These are phyloP conservation scores for Arthrocladium fulminans DNA, from an alignment of 2,329 filamentous ascomycete species.

Conservation along the genomic window DNA sequence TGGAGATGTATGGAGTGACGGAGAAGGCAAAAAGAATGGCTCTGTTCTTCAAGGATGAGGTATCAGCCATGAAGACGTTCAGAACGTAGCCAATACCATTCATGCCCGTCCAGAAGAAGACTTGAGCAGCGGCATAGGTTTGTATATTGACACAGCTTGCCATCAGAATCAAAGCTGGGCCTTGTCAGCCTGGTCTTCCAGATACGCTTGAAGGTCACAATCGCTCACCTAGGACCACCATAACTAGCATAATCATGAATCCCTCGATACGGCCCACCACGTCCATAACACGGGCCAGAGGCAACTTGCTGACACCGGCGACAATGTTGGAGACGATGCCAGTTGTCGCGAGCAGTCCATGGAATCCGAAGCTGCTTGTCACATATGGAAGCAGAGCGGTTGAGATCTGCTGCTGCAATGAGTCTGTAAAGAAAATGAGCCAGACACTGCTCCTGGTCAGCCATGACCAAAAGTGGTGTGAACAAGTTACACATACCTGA, in stretches of 20 bases:
- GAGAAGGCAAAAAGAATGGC: conserved; percentile 51
- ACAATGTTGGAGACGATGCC: conserved; percentile 46
- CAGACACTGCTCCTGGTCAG: neutral
- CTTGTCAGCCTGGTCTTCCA: no score
- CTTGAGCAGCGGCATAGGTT: conserved; percentile 52
- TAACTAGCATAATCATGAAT: conserved; percentile 36
- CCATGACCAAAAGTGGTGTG: no score
- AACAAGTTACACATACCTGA: no score
- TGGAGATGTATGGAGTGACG: conserved; percentile 47
- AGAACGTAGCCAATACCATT: conserved; percentile 49
- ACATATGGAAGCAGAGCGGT: conserved; percentile 39
- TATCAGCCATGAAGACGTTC: conserved; percentile 54
- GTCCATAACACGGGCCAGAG: conserved; percentile 53
- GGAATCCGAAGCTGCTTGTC: conserved; percentile 42
- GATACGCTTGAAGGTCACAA: no score
- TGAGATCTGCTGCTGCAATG: neutral
- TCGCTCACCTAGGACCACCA: conserved; percentile 37
- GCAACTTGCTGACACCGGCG: conserved; percentile 47
- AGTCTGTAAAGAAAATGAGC: neutral
- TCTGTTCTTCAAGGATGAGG: conserved; percentile 51
- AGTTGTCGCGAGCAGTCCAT: conserved; percentile 46
- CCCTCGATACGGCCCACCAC: conserved; percentile 52
- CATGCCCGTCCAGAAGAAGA: conserved; percentile 50
- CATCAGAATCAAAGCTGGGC: conserved; percentile 54
- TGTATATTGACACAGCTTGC: conserved; percentile 50